Evolutionary conservation across 345 rosid species (phyloP), one percentile per base, ranked within the genome.

Genomic region (Eucalyptus paniculata): DNA sequence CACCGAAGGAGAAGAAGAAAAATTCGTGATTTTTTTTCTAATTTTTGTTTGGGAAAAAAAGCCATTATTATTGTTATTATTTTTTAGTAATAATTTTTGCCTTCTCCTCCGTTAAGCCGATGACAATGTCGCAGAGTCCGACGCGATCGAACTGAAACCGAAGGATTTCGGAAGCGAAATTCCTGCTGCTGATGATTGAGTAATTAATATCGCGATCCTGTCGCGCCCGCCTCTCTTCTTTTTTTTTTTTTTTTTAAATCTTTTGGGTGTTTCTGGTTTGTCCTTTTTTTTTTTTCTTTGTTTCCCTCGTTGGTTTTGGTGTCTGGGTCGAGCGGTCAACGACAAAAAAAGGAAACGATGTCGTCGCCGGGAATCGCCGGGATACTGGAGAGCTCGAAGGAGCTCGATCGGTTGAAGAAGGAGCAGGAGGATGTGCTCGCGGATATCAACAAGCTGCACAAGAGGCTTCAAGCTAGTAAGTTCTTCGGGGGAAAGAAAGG

Each of bases 401-500:
- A 96, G 92, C 97, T 97, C 67, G 99, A 97, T 94, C 97, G 97
- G 90, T 88, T 97, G 88, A 94, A 96, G 96, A 97, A 94, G 92
- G 95, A 93, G 6, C 97, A 95, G 81, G 97, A 96, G 69, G 96
- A 92, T 0, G 95, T 96, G 40, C 94, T 97, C 18, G 28, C 32
- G 16, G 98, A 97, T 60, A 97, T 97, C 94, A 95, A 97, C 93
- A 97, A 97, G 94, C 90, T 97, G 94, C 99, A 97, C 86, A 97
- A 94, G 91, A 96, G 90, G 94, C 98, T 97, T 86, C 99, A 95
- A 91, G 90, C 95, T 92, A 89, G 99, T 96, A 53, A 90, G 93
- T 91, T 23, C 65, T 81, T 89, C 58, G 58, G 58, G 45, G 67
- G 19, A 9, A 34, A 34, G 21, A 40, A 69, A 37, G 40, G 26